Base-by-base conservation (phyloP, 2,329 filamentous ascomycete genomes). In the Chaetomiaceae sp. region DNA sequence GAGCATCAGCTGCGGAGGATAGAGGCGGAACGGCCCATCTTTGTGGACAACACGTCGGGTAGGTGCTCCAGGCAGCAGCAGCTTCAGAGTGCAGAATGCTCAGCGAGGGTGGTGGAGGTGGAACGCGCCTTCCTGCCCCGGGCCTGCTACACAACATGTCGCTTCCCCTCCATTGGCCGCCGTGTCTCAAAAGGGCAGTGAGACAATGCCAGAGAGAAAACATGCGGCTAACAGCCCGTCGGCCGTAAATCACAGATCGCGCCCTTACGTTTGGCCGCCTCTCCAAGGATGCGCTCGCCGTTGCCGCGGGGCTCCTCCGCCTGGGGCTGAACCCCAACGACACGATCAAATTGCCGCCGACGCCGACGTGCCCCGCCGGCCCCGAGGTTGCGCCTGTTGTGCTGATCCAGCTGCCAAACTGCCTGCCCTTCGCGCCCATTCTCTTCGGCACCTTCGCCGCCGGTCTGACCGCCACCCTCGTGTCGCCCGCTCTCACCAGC, bases 401-500 rank as follows among this genome's bases (percentile, higher is more conserved):
- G 19, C 60, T 70, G 22, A 58, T 71, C 49, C 68, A 70, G 48
- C 58, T 70, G 9, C 68, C 68, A 32, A 71, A 71, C 53, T 67
- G 62, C 42, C 57, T 70, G 2, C 58, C 63, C n/a, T 69, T 69
- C 27, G 59, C 62, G 0, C 60, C 67, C 0, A 42, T 65, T 7
- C 24, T 67, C 2, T 56, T 69, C 37, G 68, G 68, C 36, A 53
- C 59, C n/a, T 56, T 69, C 20, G 68, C 68, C 7, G 59, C 68
- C 4, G 67, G 67, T 2, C 54, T 69, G 22, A 70, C 68, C 1
- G 63, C 65, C 3, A 70, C 66, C 0, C 59, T 71, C 15, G 65
- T 59, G 1, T 70, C 68, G 0, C 67, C 68, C 0, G 63, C 65
- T 3, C 56, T 71, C 26, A 70, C 68, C 0, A 60, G 58, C 43